Evolutionary conservation across 805 yeast genomes (phyloP).

Genomic region (Wilhelminamyces savonicus): DNA sequence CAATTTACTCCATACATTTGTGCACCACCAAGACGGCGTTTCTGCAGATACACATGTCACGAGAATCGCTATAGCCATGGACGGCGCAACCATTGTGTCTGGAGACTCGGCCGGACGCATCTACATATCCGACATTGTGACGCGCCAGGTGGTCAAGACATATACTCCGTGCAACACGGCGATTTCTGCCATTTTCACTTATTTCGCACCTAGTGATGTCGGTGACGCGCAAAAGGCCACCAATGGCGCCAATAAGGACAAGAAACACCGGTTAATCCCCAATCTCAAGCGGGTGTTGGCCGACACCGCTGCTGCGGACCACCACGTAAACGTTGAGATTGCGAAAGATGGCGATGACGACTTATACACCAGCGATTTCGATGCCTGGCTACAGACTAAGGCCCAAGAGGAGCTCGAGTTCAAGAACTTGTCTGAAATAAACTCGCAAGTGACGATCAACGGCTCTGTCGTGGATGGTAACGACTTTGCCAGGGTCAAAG

Average conservation of each 20-base stretch:
- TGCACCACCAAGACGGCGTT: conserved; percentile 36
- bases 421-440: conserved; percentile 32
- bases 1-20: conserved; percentile 44
- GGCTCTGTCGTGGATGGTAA: background rate
- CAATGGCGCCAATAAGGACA: conserved; percentile 15
- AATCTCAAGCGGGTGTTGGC: conserved; percentile 55
- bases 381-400: conserved; percentile 43
- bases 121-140: conserved; percentile 58
- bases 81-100: conserved; percentile 64
- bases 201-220: conserved; percentile 12
- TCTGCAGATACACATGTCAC: too few species aligned
- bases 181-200: conserved; percentile 23
- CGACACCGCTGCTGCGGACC: conserved; percentile 30
- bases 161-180: conserved; percentile 36
- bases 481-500: conserved; percentile 23
- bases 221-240: conserved; percentile 7
- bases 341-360: conserved; percentile 12
- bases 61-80: conserved; percentile 55
- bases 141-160: conserved; percentile 62
- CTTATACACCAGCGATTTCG: conserved; percentile 31
- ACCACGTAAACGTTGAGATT: conserved; percentile 38
- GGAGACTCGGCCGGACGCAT: conserved; percentile 74
- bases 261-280: conserved; percentile 48
- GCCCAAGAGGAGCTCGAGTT: conserved; percentile 49
- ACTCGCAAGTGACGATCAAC: conserved; percentile 17